Base-by-base conservation (phyloP, 83 land plant species). In the Thuja plicata region DNA sequence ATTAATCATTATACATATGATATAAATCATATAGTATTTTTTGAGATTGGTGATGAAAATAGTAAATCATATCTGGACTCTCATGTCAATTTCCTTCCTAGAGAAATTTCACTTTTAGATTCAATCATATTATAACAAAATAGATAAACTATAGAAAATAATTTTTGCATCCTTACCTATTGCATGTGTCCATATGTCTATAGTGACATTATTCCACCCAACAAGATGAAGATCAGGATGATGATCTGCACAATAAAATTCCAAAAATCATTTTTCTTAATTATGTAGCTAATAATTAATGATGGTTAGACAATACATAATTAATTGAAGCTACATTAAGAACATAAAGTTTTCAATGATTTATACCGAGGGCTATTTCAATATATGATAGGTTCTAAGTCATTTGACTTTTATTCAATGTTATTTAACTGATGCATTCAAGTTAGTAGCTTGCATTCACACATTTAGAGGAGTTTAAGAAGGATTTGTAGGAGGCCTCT, bases 151-250 rank as follows among this genome's bases (percentile, higher is more conserved):
- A 37, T 16, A 34, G 57, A 37, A 79, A 79, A 79, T 40, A 19
- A 7, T 8, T 79, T 38, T 40, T 12, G 10, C 32, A 46, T 5
- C 5, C 93, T 84, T 91, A 98, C 99, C 99, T 85, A 95, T 94
- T 89, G 99, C 91, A 89, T 98, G 99, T 8, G 99, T 98, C 95
- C 97, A 98, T 55, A 98, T 95, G 43, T 98, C 96, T 87, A 98
- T 92, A 50, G 90, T 93, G 3, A 96, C 94, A 81, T 98, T 95
- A 91, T 98, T 98, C 98, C 99, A 98, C 19, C 97, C 94, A 92
- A 93, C 97, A 70, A 98, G 95, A 91, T 98, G 99, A 84, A 98
- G 98, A 87, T 98, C 99, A 35, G 99, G 99, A 91, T 98, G 99
- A 89, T 98, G 99, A 78, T 99, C 99, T 98, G 95, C 74, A 89